Evolutionary conservation across 1,139 yeast species (phyloP), one percentile per base, ranked within the genome.

Genomic region (Zygosaccharomyces sapae): DNA sequence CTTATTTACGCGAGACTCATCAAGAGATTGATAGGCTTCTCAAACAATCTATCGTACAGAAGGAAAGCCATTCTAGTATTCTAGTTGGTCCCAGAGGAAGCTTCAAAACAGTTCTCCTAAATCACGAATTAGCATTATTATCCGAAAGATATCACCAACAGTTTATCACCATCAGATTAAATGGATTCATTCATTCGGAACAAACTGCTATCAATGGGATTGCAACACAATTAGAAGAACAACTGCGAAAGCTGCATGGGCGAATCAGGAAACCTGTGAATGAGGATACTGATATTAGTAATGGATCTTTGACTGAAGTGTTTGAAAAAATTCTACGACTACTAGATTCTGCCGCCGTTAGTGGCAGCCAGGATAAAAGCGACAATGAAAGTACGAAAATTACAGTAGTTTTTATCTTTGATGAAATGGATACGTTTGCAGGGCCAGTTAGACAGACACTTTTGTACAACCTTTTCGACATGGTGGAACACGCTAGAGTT

Each of bases 381-480:
- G 52, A 52, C 13, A 43, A 43, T 7, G 47, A 48, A 5, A 47
- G 51, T 2, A 58, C 52, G 22, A 67, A 66, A 43, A 72, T 83
- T 31, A 79, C 96, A 0, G 76, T 92, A 4, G 69, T 94, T 0
- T 84, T 92, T 56, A 69, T 88, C 3, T 78, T 92, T 51, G 97
- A 92, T 53, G 96, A 89, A 58, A 77, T 92, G 49, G 97, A 92
- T 52, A 72, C 76, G 42, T 92, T 85, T 67, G 83, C 92, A 0
- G 73, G 77, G 6, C 82, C 79, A 42, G 74, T 78, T 39, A 81
- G 87, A 50, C 98, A 92, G 64, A 85, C 95, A 0, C 70, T 92
- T 39, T 69, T 94, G 6, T 94, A 92, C 65, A 92, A 89, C 57
- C 69, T 94, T 40, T 84, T 94, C 61, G 98, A 94, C 58, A 73